phyloP scores from a whole-genome alignment of 768 basidiomycete species.

The Lactarius quietus region DNA sequence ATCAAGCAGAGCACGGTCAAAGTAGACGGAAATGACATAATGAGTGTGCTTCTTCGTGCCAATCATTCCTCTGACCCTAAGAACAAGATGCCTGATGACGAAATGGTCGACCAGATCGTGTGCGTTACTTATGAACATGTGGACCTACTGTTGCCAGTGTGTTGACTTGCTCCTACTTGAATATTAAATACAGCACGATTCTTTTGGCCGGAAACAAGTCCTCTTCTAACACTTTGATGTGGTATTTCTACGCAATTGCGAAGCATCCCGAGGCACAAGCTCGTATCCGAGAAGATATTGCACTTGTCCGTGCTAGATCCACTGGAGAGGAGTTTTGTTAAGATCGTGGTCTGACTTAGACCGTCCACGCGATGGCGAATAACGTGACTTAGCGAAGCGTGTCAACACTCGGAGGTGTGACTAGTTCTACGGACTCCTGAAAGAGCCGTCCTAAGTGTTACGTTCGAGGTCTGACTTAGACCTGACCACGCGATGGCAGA shows the following conservation, averaged over 20 bases:
- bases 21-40: not conserved
- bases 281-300: conserved; percentile 22
- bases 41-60: conserved; percentile 1
- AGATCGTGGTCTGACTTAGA: too few species aligned
- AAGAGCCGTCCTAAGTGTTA: too few species aligned
- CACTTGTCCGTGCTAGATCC: conserved; percentile 7
- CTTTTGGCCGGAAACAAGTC: not conserved
- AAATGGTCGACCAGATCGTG: not conserved
- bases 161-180: too few species aligned
- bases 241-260: conserved; percentile 2
- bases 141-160: not conserved
- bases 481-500: too few species aligned
- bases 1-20: not conserved
- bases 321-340: not conserved
- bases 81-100: not conserved
- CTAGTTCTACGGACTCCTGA: too few species aligned
- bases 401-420: too few species aligned
- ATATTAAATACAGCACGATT: conserved; percentile 1
- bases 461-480: too few species aligned
- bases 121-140: not conserved
- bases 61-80: not conserved
- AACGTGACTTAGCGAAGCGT: too few species aligned
- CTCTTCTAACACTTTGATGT: not conserved
- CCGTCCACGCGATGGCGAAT: too few species aligned
- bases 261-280: conserved; percentile 2